phyloP scores from a whole-genome alignment of 768 basidiomycete genomes.

The Hortiboletus flavorubellus region DNA sequence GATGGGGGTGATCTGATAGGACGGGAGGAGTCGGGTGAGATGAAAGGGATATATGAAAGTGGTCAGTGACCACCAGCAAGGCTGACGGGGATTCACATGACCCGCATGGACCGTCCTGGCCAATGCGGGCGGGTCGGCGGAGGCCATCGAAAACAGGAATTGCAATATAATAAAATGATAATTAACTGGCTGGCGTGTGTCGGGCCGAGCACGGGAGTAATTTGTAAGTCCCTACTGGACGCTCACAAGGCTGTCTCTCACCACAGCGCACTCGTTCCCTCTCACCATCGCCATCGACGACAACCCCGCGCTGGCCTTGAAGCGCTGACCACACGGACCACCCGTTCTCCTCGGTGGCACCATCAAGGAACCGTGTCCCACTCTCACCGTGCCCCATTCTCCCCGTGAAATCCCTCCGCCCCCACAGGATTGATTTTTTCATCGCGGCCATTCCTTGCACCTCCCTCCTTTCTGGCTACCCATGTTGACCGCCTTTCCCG shows the following conservation, averaged over 20 bases:
- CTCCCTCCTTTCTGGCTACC: constrained; percentile 13
- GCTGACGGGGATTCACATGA: constrained; percentile 9
- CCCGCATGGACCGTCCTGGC: constrained; percentile 7
- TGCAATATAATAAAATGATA: neutral
- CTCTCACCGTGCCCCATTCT: constrained; percentile 9
- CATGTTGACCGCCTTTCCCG: constrained; percentile 54
- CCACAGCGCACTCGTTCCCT: constrained; percentile 11
- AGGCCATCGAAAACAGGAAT: no score
- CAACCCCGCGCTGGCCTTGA: neutral
- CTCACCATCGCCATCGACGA: constrained; percentile 12
- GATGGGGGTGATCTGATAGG: constrained; percentile 11
- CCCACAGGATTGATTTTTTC: constrained; percentile 17
- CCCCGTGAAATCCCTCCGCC: constrained; percentile 16
- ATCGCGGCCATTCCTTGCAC: neutral
- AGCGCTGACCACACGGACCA: constrained; percentile 16
- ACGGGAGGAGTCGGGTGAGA: constrained; percentile 6
- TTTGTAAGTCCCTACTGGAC: constrained; percentile 17
- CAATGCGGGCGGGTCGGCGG: neutral
- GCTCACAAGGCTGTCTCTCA: constrained; percentile 24
- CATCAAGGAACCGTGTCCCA: constrained; percentile 25
- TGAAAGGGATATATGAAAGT: constrained; percentile 16
- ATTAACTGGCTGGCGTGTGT: neutral
- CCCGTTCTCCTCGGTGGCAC: constrained; percentile 21
- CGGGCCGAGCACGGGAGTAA: constrained; percentile 27
- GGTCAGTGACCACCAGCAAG: neutral